Conservation (phyloP, 768 basidiomycete species). For the Leucocoprinus sp. region DNA sequence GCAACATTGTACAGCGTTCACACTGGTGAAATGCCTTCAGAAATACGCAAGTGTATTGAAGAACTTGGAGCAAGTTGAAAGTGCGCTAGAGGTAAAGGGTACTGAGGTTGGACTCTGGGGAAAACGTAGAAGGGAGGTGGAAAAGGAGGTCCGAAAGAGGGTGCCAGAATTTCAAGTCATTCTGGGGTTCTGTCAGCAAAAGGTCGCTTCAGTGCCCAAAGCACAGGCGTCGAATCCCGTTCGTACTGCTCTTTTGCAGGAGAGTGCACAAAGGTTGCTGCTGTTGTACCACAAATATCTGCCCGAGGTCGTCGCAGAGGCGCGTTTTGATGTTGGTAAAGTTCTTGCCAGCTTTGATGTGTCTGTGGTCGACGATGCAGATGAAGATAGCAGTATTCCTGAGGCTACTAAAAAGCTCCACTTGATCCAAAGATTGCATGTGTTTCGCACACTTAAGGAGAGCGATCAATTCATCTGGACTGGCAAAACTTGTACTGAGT, state of each 20-base stretch:
- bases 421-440: slow-evolving; percentile 66
- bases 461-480: slow-evolving; percentile 78
- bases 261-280: slow-evolving; percentile 72
- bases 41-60: slow-evolving; percentile 57
- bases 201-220: slow-evolving; percentile 11
- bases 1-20: slow-evolving; percentile 77
- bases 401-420: slow-evolving; percentile 20
- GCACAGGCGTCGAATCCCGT: slow-evolving; percentile 21
- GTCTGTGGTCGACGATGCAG: slow-evolving; percentile 7
- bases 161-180: slow-evolving; percentile 86
- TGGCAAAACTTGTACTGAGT: slow-evolving; percentile 56
- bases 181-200: slow-evolving; percentile 70
- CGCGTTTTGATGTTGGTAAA: slow-evolving; percentile 82
- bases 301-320: slow-evolving; percentile 67
- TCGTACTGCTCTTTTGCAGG: slow-evolving; percentile 58
- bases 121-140: slow-evolving; percentile 57
- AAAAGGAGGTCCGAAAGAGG: slow-evolving; percentile 63
- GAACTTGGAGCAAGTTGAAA: slow-evolving; percentile 39
- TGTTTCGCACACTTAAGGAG: slow-evolving; percentile 62
- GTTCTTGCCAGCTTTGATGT: slow-evolving; percentile 42
- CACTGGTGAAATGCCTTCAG: slow-evolving; percentile 63
- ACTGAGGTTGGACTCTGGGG: slow-evolving; percentile 63
- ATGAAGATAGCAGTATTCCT: slow-evolving; percentile 20
- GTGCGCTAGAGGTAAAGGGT: slow-evolving; percentile 52
- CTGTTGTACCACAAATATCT: slow-evolving; percentile 80